Evolutionary conservation across 805 yeast species (phyloP), one percentile per base, ranked within the genome.

Genomic region (Metschnikowia hibisci): DNA sequence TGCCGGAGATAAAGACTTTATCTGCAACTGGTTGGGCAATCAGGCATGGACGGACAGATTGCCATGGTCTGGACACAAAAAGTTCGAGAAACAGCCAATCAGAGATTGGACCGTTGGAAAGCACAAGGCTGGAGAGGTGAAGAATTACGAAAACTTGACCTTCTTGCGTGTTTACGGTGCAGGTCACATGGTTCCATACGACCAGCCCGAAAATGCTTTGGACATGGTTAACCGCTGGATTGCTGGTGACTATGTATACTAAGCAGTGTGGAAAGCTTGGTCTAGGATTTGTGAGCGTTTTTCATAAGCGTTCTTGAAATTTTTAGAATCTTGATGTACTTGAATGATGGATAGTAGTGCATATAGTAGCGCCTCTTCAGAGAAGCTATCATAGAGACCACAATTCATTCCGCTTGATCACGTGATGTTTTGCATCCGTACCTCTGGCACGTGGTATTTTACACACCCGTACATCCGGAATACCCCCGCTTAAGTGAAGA

Each of bases 181-280:
- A 41, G 97, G 97, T 22, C 97, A 91, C 67, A 89, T 90, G 96
- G 96, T 88, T 49, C 97, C 97, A 13, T 83, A 69, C 57, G 90
- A 90, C 66, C 91, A 85, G 69, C 95, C 96, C 14, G 81, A 77
- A 55, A 74, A 75, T 57, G 69, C 96, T 2, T 72, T 84, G 50
- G 88, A 79, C 44, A 82, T 90, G 89, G 77, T 90, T 50, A 85
- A 87, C 71, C 76, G 84, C 61, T 91, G 97, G 97, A 66, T 87
- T 38, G 52, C 66, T 33, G 95, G 93, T 23, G 84, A 85, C 60
- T 78, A 31, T 23, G 46, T 41, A 4, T 51, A 44, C 27, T 47
- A 41, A 35, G 23, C 15, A 14, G 13, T n/a, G 12, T 23, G 30
- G 30, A 13, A 6, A 10, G 23, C 6, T 8, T 20, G 23, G 23